Evolutionary conservation across 257 asterid genomes (phyloP).

Genomic region (Solanum appendiculatum): DNA sequence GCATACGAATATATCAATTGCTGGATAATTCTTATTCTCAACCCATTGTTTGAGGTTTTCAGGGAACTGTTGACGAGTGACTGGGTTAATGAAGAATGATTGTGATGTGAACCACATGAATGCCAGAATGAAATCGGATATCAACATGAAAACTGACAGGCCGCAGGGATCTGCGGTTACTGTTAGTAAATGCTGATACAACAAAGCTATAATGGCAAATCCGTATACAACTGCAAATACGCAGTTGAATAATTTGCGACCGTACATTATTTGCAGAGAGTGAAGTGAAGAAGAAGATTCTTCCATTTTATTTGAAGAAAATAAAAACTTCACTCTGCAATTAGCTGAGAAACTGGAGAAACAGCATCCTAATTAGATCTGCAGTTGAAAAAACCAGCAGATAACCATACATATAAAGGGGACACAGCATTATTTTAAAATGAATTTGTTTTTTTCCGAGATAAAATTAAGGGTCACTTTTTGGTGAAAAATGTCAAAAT

Average conservation of each 20-base stretch:
- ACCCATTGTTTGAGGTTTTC: constrained; percentile 12
- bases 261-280: background rate
- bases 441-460: background rate
- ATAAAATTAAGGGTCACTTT: no score
- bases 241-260: background rate
- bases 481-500: no score
- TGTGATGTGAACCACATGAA: constrained; percentile 54
- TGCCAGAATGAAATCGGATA: constrained; percentile 32
- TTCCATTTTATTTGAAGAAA: background rate
- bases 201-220: background rate
- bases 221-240: background rate
- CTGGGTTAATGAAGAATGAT: constrained; percentile 41
- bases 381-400: background rate
- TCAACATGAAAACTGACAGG: constrained; percentile 10
- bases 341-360: background rate
- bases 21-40: constrained; percentile 22
- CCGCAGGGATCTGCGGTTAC: background rate
- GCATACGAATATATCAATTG: constrained; percentile 52
- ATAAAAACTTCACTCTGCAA: background rate
- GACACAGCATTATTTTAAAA: background rate
- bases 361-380: background rate
- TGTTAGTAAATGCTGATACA: background rate
- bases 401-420: background rate
- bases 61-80: constrained; percentile 17
- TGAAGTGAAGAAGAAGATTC: background rate